These are phyloP conservation scores for Colletotrichum brevisporum DNA, from an alignment of 2,329 filamentous ascomycete genomes.

Conservation along the genomic window DNA sequence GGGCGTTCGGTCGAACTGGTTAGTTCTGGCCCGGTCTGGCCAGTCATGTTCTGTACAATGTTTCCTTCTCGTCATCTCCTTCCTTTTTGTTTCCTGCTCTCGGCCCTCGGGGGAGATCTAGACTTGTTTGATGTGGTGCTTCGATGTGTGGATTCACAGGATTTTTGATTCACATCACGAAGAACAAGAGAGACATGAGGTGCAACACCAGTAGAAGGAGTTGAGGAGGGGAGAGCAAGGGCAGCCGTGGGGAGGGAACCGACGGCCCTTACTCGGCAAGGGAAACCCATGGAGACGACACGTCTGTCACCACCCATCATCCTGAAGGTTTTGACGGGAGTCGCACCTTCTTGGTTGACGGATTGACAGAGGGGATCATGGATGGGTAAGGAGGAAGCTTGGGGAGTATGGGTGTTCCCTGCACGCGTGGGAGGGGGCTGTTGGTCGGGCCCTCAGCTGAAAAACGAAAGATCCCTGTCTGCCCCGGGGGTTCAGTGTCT, in stretches of 20 bases:
- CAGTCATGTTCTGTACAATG: background rate
- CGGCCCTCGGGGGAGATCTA: background rate
- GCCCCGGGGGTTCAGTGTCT: constrained; percentile 17
- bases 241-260: background rate
- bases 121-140: background rate
- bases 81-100: background rate
- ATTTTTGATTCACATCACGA: constrained; percentile 1
- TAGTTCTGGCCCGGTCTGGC: constrained; percentile 1
- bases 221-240: background rate
- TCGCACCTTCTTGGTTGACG: constrained; percentile 18
- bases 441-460: background rate
- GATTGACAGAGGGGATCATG: constrained; percentile 6
- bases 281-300: constrained; percentile 3
- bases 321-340: constrained; percentile 34
- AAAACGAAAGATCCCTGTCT: constrained; percentile 7
- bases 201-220: constrained; percentile 8
- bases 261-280: background rate
- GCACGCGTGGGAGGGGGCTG: background rate
- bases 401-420: constrained; percentile 21
- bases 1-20: background rate
- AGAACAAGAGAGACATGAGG: constrained; percentile 15
- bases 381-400: background rate
- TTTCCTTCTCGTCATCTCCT: background rate
- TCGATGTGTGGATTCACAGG: constrained; percentile 8
- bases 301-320: constrained; percentile 6